Base-by-base conservation (phyloP, 371 early-diverging fungal genomes). In the Saksenaea vasiformis region DNA sequence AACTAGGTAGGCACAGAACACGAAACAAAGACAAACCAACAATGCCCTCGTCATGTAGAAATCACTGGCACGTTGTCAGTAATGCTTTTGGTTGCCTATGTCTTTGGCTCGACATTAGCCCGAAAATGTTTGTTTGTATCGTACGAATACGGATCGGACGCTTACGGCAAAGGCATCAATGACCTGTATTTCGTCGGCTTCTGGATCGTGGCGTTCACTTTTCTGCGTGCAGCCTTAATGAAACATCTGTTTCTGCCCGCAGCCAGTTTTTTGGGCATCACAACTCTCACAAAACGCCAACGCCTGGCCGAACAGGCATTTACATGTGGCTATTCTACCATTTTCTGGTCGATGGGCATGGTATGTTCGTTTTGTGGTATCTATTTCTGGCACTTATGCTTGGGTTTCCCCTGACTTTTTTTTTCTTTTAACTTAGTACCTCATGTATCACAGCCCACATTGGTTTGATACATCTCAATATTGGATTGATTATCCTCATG, bases 401-500 rank as follows among this genome's bases (percentile, higher is more conserved):
- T 31, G 19, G 7, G 7, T 31, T 27, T 27, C 57, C 19, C 27
- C 35, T 60, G 14, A 11, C 24, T 60, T 36, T 47, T 22, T 17
- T 14, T 60, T 17, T 54, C 41, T 39, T 7, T 43, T 71, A 86
- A 85, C 13, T 43, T 71, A 86, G 85, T 77, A 70, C 57, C 69
- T 86, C 34, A 78, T 87, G 73, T 87, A 86, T 67, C 54, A 82
- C 56, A 83, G 87, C 38, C 85, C 85, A 26, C 82, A 90, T 69
- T 92, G 90, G 91, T 76, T 90, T 57, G 84, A 90, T 69, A 85
- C 88, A 7, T 58, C 78, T 1, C 75, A 83, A 31, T 90, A 78
- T 65, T 92, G 92, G 91, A 84, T 84, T 35, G 86, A 80, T 62
- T 90, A 90, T 64, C 93, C 90, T 5, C 89, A 89, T 59, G 81